Evolutionary conservation across 495 filamentous ascomycete genomes (phyloP).

Genomic region (Evernia prunastri): DNA sequence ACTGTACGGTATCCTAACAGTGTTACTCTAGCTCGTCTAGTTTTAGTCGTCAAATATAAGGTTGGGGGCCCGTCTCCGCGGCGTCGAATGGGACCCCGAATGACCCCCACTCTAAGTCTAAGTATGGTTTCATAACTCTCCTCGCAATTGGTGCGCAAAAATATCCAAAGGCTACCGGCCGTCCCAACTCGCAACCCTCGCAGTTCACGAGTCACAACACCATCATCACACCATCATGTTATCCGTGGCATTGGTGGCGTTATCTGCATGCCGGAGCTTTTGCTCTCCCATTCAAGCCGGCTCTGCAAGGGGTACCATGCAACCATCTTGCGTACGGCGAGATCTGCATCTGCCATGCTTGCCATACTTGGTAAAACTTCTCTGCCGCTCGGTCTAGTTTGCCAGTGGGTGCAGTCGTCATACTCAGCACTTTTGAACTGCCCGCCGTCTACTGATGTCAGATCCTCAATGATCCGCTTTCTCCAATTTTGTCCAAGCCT

Average conservation of each 20-base stretch:
- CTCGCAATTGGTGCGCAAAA: background rate
- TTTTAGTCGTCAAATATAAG: no score
- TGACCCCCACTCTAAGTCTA: no score
- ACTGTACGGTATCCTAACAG: no score
- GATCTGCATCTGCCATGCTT: background rate
- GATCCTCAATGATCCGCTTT: background rate
- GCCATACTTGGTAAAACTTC: no score
- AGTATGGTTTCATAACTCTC: no score
- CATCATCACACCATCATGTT: background rate
- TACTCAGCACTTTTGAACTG: background rate
- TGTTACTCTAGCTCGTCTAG: no score
- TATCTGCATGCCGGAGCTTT: slow-evolving; percentile 1
- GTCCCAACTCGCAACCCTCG: no score
- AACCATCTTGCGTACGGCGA: background rate
- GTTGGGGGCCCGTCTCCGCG: no score
- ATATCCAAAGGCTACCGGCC: no score
- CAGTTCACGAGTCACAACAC: no score
- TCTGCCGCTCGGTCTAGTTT: slow-evolving; percentile 2
- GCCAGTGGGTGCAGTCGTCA: background rate
- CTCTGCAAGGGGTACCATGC: background rate
- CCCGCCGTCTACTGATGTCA: background rate
- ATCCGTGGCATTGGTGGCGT: no score
- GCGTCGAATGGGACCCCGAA: no score
- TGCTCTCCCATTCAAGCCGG: background rate
- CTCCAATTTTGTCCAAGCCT: background rate